Evolutionary conservation across 352 stramenopile species (phyloP).

Genomic region (Phytophthora citrophthora): DNA sequence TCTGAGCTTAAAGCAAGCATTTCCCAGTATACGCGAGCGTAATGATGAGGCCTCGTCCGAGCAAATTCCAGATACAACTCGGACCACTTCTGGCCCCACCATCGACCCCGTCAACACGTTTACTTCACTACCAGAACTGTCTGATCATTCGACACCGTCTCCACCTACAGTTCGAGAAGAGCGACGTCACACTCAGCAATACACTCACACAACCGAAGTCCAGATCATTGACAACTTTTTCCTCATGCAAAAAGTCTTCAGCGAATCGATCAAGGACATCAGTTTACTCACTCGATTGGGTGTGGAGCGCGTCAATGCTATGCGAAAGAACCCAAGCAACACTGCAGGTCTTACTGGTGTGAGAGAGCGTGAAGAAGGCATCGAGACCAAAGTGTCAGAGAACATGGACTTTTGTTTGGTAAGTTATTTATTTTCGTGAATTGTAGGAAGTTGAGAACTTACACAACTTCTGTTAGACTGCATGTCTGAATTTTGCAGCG

Average conservation of each 20-base stretch:
- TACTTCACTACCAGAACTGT: not conserved
- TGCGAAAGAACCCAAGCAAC: slow-evolving; percentile 5
- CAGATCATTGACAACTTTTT: slow-evolving; percentile 56
- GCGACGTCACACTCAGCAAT: not conserved
- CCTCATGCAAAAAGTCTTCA: slow-evolving; percentile 47
- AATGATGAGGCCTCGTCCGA: too few relatives aligned
- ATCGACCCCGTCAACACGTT: not conserved
- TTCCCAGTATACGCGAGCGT: slow-evolving; percentile 4
- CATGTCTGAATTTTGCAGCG: slow-evolving; percentile 24
- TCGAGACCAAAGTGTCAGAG: slow-evolving; percentile 41
- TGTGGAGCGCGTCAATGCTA: slow-evolving; percentile 28
- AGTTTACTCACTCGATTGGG: slow-evolving; percentile 48
- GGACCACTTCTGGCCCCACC: not conserved
- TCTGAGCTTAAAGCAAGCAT: not conserved
- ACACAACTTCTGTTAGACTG: slow-evolving; percentile 6
- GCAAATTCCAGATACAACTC: too few relatives aligned
- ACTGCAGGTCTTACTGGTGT: slow-evolving; percentile 5
- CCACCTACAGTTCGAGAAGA: slow-evolving; percentile 5
- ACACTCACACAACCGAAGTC: slow-evolving; percentile 29
- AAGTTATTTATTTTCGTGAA: slow-evolving; percentile 12
- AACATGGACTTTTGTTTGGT: slow-evolving; percentile 55
- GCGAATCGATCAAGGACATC: slow-evolving; percentile 54
- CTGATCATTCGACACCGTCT: not conserved
- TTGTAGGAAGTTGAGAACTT: not conserved
- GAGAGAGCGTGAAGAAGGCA: slow-evolving; percentile 10